A percentile compares a stretch with the other conserved stretches of the same genome.
phyloP scores from a whole-genome alignment of 352 stramenopile genomes.

The Globisporangium nodosum region DNA sequence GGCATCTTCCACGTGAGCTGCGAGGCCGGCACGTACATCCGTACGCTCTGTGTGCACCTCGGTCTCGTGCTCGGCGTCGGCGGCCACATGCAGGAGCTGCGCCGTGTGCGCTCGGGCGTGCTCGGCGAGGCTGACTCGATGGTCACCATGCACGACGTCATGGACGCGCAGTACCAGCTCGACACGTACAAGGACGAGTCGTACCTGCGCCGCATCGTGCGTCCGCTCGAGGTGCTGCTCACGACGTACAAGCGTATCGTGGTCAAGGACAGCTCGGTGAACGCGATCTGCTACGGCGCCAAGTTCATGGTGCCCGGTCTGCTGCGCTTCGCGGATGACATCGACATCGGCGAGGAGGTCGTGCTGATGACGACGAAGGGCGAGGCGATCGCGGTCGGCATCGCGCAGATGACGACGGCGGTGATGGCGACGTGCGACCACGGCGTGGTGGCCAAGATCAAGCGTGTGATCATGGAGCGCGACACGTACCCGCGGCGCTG shows the following conservation, averaged over 20 bases:
- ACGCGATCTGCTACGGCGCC: constrained; percentile 99
- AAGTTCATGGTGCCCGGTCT: constrained; percentile 99
- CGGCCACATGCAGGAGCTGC: constrained; percentile 99
- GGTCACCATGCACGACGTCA: constrained; percentile 99
- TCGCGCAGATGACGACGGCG: constrained; percentile 99
- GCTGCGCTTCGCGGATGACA: constrained; percentile 98
- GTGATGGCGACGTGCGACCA: constrained; percentile 99
- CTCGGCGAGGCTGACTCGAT: constrained; percentile 95
- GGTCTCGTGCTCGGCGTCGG: constrained; percentile 96
- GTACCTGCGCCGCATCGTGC: constrained; percentile 97
- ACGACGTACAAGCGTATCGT: constrained; percentile 99
- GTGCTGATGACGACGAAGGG: constrained; percentile 99
- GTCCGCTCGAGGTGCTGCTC: constrained; percentile 97
- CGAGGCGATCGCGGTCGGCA: constrained; percentile 98
- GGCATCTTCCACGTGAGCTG: constrained; percentile 97
- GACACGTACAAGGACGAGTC: constrained; percentile 99
- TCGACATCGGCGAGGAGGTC: constrained; percentile 98
- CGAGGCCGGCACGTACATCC: constrained; percentile 99
- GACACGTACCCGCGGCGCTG: constrained; percentile 99
- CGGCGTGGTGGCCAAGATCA: constrained; percentile 99
- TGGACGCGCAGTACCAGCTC: constrained; percentile 99
- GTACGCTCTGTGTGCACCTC: constrained; percentile 99
- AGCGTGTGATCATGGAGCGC: constrained; percentile 99
- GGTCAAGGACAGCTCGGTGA: constrained; percentile 99
- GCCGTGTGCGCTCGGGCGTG: constrained; percentile 95